Base-by-base conservation (phyloP, 2,329 filamentous ascomycete species). In the Trichoderma atrobrunneum region DNA sequence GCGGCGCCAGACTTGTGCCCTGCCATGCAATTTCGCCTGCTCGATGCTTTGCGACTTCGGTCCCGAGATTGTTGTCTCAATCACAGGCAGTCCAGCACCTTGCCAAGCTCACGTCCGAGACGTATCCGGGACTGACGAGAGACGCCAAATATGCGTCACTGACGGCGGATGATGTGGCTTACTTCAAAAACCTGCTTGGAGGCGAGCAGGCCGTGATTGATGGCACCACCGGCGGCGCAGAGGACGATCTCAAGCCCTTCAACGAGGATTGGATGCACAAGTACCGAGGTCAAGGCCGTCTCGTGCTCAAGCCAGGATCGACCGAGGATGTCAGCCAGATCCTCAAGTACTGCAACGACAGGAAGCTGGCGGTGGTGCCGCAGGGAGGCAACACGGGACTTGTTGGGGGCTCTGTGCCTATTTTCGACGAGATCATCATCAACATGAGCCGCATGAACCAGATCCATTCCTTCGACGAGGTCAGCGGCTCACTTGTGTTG, bases 201-300 rank as follows among this genome's bases (percentile, higher is more conserved):
- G 87, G 88, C 63, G 89, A 91, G 43, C 65, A 60, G 43, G 94
- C 94, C 2, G 87, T 98, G 66, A 89, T 98, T 73, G 95, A 98
- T 80, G 93, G 93, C 65, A 87, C 97, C 70, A 54, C 48, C 7
- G 93, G 90, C 4, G 75, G 74, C 30, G 90, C 84, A 34, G 70
- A 39, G 16, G 92, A 93, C 77, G 96, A 98, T 79, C 87, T 98
- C 75, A 93, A 96, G 80, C 89, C 93, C 8, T 99, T 94, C 87
- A 99, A 99, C 83, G 90, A 91, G 80, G 96, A 99, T 84, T 99
- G 97, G 96, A 98, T 99, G 95, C 91, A 93, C 82, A 99, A 99
- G 84, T 99, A 97, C 85, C 91, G 93, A 73, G 97, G 96, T 34
- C 94, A 98, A 82, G 90, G 93, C 73, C 90, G 91, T 78, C 85